Evolutionary conservation across 2,329 filamentous ascomycete genomes (phyloP), one percentile per base, ranked within the genome.

Genomic region (Thelonectria blattea): DNA sequence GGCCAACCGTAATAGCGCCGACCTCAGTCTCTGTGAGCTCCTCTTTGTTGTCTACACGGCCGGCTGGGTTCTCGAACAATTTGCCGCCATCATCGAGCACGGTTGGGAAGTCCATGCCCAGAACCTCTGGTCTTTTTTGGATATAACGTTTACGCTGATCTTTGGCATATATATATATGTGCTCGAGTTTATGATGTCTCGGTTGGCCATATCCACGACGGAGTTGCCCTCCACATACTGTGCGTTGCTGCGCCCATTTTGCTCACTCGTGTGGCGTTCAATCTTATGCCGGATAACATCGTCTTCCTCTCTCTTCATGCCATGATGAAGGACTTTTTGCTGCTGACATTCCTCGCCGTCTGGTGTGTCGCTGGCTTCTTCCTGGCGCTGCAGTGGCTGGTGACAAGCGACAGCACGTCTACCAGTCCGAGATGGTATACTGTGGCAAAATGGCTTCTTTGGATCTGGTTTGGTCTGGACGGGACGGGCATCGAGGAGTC

Each of bases 401-500:
- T 78, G 34, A 71, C 68, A 22, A 65, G 68, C 20, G 72, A 66
- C 30, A 63, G 63, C 32, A 34, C 15, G 60, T 72, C 59, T 59
- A 75, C 59, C 63, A 71, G 20, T 74, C 75, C 2, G 32, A 72
- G 69, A 39, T 80, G 78, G 77, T 72, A 75, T 30, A 88, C 87
- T 0, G 89, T 91, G 51, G 84, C 83, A 32, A 91, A 91, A 73
- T 92, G 89, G 89, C 89, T 92, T 82, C 80, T 92, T 2, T 91
- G 88, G 87, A 90, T 92, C 66, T 92, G 89, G 89, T 92, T 92
- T 67, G 89, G 89, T 1, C 83, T 92, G 1, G 89, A 91, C 61
- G 89, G 81, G 17, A 83, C 81, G 4, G 81, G 81, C 10, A 83
- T 84, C 46, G 79, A 82, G 59, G 77, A 79, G 59, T 79, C 78